Percentiles rank a stretch among this genome's conserved stretches.
Evolutionary conservation across 352 stramenopile genomes (phyloP).

Genomic region (Globisporangium acanthophoron): DNA sequence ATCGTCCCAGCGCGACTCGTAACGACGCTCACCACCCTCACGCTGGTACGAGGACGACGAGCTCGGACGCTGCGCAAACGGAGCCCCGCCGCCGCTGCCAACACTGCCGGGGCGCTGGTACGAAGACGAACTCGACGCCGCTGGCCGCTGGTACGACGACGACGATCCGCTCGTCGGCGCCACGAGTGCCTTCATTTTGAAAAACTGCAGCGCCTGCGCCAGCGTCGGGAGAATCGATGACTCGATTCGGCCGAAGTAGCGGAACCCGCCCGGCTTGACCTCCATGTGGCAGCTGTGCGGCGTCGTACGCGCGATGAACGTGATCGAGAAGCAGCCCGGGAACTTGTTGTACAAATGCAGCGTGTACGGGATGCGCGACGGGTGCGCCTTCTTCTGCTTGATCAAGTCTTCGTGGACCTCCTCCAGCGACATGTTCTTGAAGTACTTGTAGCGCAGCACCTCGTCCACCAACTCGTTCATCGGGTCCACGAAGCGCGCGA

Average conservation of each 20-base stretch:
- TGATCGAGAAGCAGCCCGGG: conserved; percentile 86
- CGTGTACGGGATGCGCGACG: conserved; percentile 77
- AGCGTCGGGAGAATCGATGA: conserved; percentile 78
- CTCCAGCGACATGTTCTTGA: conserved; percentile 57
- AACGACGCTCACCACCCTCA: conserved; percentile 41
- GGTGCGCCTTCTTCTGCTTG: conserved; percentile 86
- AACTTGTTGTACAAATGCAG: conserved; percentile 86
- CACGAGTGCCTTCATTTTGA: conserved; percentile 86
- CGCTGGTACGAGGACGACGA: conserved; percentile 23
- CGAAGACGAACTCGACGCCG: conserved; percentile 17
- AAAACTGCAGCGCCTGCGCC: conserved; percentile 81
- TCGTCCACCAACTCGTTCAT: conserved; percentile 88
- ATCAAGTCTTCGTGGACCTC: conserved; percentile 83
- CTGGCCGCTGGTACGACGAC: conserved; percentile 14
- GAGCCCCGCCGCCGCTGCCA: conserved; percentile 21
- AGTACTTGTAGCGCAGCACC: conserved; percentile 86
- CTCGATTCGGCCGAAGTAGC: conserved; percentile 85
- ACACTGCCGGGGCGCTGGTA: conserved; percentile 42
- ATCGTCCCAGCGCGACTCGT: conserved; percentile 68
- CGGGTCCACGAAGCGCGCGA: conserved; percentile 82
- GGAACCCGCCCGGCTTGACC: conserved; percentile 78
- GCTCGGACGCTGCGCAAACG: conserved; percentile 55
- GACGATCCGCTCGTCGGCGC: conserved; percentile 34
- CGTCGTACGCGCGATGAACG: conserved; percentile 79
- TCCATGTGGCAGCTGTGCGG: conserved; percentile 86